phyloP scores from a whole-genome alignment of 2,329 filamentous ascomycete genomes.

The Colletotrichum sidae region DNA sequence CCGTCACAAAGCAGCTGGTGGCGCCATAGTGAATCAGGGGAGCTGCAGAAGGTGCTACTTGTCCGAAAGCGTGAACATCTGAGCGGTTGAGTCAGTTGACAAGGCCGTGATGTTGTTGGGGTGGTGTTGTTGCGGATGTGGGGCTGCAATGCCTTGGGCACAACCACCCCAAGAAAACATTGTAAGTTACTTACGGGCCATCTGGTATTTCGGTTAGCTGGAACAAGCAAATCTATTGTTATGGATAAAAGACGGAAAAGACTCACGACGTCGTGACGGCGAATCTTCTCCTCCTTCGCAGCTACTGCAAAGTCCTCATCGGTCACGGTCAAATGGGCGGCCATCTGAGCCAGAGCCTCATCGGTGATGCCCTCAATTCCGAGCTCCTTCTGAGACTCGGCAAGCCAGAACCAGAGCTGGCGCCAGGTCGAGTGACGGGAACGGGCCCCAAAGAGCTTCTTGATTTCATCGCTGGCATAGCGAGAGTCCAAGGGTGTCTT shows the following conservation, averaged over 20 bases:
- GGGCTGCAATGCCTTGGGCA: no score
- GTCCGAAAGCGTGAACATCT: constrained; percentile 77
- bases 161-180: no score
- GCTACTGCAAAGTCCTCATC: constrained; percentile 83
- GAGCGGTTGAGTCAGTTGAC: not conserved
- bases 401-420: constrained; percentile 86
- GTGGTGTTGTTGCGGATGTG: no score
- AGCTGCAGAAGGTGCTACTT: constrained; percentile 79
- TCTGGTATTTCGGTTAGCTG: not conserved
- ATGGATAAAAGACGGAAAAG: not conserved
- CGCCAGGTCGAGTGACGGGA: constrained; percentile 84
- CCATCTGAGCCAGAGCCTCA: constrained; percentile 83
- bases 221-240: no score
- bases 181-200: constrained; percentile 44
- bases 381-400: constrained; percentile 84
- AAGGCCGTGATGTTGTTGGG: no score
- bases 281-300: constrained; percentile 79
- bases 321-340: constrained; percentile 77
- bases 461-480: constrained; percentile 82
- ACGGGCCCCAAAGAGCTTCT: constrained; percentile 81
- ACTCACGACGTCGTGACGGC: constrained; percentile 60
- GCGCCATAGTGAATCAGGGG: constrained; percentile 80
- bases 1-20: constrained; percentile 7
- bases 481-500: constrained; percentile 65
- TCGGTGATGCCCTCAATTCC: constrained; percentile 77